Conservation (phyloP, 148 eudicot genomes). For the Rhododendron ovatum region DNA sequence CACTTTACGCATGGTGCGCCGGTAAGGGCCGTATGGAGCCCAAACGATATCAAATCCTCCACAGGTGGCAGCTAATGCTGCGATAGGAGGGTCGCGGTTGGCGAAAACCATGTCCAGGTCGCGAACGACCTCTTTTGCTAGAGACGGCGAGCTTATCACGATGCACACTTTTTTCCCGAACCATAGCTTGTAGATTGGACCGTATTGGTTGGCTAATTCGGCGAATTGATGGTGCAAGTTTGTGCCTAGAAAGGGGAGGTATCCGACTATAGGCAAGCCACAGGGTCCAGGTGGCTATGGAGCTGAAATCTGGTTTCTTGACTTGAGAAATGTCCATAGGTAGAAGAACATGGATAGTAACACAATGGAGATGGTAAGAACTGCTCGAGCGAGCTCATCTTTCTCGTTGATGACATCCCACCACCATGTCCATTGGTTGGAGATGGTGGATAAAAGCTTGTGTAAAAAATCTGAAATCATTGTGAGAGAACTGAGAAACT, state of each 20-base stretch:
- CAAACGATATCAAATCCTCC: conserved; percentile 27
- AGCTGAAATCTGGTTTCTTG: too few species aligned
- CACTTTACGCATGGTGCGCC: conserved; percentile 39
- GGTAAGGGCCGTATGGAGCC: conserved; percentile 20
- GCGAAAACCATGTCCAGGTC: conserved; percentile 36
- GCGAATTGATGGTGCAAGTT: conserved; percentile 27
- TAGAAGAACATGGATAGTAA: too few species aligned
- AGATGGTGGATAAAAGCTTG: too few species aligned
- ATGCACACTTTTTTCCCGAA: conserved; percentile 29
- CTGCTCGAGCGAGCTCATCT: too few species aligned
- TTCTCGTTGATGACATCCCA: neutral
- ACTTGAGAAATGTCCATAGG: too few species aligned
- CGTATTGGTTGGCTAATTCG: conserved; percentile 23
- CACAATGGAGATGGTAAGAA: too few species aligned
- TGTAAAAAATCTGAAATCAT: too few species aligned
- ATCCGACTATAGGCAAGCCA: conserved; percentile 44
- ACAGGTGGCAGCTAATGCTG: conserved; percentile 10
- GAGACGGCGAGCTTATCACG: conserved; percentile 35
- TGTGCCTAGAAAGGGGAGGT: conserved; percentile 30
- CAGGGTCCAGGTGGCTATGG: conserved; percentile 36
- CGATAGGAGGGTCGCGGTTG: conserved; percentile 30
- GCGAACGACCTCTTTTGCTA: conserved; percentile 34
- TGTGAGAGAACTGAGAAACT: too few species aligned
- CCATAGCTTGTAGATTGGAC: conserved; percentile 29
- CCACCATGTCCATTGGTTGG: neutral